These are phyloP conservation scores for Phytophthora pluvialis DNA, from an alignment of 352 stramenopile genomes.

Conservation along the genomic window DNA sequence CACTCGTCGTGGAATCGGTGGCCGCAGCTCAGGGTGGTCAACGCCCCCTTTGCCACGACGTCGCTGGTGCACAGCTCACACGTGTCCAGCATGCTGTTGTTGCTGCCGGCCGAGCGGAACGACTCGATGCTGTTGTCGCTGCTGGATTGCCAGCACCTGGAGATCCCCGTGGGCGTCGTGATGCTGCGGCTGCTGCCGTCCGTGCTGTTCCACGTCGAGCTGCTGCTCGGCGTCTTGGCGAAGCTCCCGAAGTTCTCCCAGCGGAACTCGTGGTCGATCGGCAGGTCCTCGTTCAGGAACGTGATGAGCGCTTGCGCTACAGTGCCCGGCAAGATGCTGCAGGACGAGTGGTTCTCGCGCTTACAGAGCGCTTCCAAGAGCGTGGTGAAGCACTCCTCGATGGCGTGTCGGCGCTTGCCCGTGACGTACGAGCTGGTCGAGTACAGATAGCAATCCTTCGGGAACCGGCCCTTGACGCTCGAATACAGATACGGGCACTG, in stretches of 20 bases:
- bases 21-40: constrained; percentile 54
- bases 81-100: constrained; percentile 25
- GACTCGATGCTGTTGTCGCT: constrained; percentile 42
- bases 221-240: constrained; percentile 57
- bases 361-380: constrained; percentile 48
- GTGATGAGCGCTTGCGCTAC: constrained; percentile 63
- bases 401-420: constrained; percentile 39
- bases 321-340: constrained; percentile 48
- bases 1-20: constrained; percentile 80
- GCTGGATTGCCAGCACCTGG: constrained; percentile 24
- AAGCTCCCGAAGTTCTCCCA: constrained; percentile 49
- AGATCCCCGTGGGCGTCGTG: constrained; percentile 15
- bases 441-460: constrained; percentile 54
- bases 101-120: constrained; percentile 43
- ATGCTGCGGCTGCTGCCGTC: constrained; percentile 32
- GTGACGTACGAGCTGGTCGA: constrained; percentile 48
- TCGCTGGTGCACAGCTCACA: constrained; percentile 34
- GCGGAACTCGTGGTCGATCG: constrained; percentile 67
- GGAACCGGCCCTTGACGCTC: constrained; percentile 68
- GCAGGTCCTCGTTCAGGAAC: constrained; percentile 70
- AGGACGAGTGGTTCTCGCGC: constrained; percentile 51
- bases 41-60: constrained; percentile 28
- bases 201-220: constrained; percentile 27
- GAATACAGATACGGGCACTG: constrained; percentile 70
- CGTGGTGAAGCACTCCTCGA: constrained; percentile 45